Evolutionary conservation across 371 early-diverging fungal genomes (phyloP).

Genomic region (Mortierella sp.): DNA sequence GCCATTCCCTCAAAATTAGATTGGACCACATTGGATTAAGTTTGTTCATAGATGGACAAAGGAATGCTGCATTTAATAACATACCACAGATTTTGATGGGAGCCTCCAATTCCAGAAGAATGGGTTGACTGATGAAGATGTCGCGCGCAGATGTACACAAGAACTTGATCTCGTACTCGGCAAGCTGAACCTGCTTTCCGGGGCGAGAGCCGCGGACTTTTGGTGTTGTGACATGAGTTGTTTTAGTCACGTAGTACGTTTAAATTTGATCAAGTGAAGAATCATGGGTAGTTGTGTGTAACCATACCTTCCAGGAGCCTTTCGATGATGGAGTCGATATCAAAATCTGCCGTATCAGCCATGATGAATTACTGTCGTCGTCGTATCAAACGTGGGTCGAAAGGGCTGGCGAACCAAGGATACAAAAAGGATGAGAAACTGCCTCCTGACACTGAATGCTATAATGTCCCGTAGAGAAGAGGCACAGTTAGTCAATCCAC

Average conservation of each 20-base stretch:
- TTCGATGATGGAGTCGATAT: slow-evolving; percentile 91
- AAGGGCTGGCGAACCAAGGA: not conserved
- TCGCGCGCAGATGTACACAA: slow-evolving; percentile 92
- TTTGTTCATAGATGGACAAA: not conserved
- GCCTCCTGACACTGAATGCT: too few relatives aligned
- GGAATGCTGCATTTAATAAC: not conserved
- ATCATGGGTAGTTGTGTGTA: not conserved
- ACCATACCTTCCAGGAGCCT: slow-evolving; percentile 90
- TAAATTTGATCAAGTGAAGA: too few relatives aligned
- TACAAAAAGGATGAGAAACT: not conserved
- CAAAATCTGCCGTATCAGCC: slow-evolving; percentile 66
- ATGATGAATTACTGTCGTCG: slow-evolving; percentile 23
- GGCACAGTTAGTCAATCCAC: too few relatives aligned
- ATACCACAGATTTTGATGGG: slow-evolving; percentile 94
- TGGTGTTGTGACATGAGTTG: not conserved
- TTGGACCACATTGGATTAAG: too few relatives aligned
- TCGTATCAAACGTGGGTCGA: too few relatives aligned
- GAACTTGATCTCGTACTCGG: slow-evolving; percentile 87
- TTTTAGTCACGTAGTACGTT: not conserved
- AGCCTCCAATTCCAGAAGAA: slow-evolving; percentile 91
- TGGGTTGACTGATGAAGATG: slow-evolving; percentile 93
- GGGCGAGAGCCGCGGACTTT: slow-evolving; percentile 94
- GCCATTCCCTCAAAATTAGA: too few relatives aligned
- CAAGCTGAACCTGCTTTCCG: slow-evolving; percentile 86
- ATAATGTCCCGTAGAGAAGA: too few relatives aligned